Evolutionary conservation across 2,329 filamentous ascomycete genomes (phyloP).

Genomic region (Orbilia javanica): DNA sequence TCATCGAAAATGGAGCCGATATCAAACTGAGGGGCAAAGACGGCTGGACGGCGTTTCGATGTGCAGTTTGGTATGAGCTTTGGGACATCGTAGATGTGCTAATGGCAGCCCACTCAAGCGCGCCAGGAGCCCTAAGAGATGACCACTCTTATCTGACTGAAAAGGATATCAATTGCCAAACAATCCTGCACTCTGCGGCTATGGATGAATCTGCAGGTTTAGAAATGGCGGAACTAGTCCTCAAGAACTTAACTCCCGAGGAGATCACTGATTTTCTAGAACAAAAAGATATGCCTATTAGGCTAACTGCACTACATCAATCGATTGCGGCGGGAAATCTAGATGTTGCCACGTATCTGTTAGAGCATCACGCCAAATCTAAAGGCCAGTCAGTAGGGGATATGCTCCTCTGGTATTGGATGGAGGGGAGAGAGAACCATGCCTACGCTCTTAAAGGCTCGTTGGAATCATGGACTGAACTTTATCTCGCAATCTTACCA

Average conservation of each 20-base stretch:
- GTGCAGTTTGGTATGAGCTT: neutral
- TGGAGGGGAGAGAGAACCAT: no score
- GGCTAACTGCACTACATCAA: neutral
- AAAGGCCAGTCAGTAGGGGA: neutral
- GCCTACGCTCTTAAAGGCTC: no score
- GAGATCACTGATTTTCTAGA: neutral
- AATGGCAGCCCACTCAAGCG: neutral
- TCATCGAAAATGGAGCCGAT: constrained; percentile 10
- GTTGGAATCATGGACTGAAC: neutral
- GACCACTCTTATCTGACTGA: neutral
- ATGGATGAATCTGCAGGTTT: no score
- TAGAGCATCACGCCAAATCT: neutral
- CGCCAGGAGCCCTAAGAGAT: neutral
- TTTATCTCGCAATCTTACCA: no score
- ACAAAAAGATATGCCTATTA: neutral
- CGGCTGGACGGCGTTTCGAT: neutral
- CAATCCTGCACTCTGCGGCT: neutral
- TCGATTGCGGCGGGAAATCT: neutral
- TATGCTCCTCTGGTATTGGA: neutral
- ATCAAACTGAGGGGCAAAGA: neutral
- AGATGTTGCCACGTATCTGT: neutral
- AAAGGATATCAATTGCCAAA: neutral
- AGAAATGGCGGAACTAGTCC: neutral
- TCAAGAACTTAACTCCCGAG: neutral
- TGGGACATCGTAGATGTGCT: neutral